Conservation (phyloP, 768 basidiomycete genomes). For the Cubamyces lactineus region DNA sequence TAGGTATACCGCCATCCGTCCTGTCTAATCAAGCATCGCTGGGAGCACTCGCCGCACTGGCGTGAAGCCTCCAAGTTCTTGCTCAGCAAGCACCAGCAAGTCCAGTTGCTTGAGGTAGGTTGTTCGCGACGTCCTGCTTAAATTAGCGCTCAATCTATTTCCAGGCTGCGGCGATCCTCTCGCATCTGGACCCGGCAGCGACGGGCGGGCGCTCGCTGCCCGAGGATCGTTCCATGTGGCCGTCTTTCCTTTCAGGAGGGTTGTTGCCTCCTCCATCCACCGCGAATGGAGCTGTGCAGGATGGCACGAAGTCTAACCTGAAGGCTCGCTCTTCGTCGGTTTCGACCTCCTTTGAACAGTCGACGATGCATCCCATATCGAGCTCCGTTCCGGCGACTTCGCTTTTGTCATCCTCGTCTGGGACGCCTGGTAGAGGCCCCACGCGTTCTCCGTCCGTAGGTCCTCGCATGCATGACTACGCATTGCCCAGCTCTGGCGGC, state of each 20-base stretch:
- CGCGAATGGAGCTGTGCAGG: constrained; percentile 21
- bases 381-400: constrained; percentile 55
- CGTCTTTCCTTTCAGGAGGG: constrained; percentile 77
- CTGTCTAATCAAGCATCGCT: constrained; percentile 95
- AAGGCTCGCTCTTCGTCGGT: constrained; percentile 19
- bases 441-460: constrained; percentile 38
- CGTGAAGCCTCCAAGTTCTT: constrained; percentile 89
- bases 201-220: constrained; percentile 79
- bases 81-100: constrained; percentile 95
- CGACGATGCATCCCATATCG: constrained; percentile 40
- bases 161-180: constrained; percentile 92
- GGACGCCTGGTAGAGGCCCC: constrained; percentile 20
- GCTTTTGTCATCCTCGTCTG: constrained; percentile 29
- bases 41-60: constrained; percentile 98
- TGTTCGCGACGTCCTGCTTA: neutral
- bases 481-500: constrained; percentile 47
- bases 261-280: constrained; percentile 55
- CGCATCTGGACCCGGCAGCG: constrained; percentile 74
- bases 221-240: constrained; percentile 93
- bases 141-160: constrained; percentile 12
- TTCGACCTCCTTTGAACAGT: constrained; percentile 24
- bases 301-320: constrained; percentile 5
- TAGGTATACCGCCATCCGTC: constrained; percentile 91
- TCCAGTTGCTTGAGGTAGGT: constrained; percentile 88
- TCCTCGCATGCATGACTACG: constrained; percentile 69